Evolutionary conservation across 768 basidiomycete genomes (phyloP), one percentile per base, ranked within the genome.

Genomic region (Floccularia luteovirens): DNA sequence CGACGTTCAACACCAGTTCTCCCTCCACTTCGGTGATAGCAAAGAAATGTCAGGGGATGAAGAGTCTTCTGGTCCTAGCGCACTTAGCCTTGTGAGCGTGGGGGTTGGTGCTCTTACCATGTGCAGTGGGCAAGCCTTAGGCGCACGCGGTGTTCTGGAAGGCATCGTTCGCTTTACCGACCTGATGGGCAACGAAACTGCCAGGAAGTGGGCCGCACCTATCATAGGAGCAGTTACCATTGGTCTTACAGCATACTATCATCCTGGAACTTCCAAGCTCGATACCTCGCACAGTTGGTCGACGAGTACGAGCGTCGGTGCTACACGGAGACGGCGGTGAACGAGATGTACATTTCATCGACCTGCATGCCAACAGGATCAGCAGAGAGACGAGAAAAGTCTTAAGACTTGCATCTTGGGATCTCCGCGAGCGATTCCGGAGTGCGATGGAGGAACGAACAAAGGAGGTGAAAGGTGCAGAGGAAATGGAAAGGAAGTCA

Each of bases 351-450:
- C 58, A 67, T 22, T 91, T 82, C 52, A 72, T 83, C 22, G 75
- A 80, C 41, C 67, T 63, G 2, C 82, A 97, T 53, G 72, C 76
- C 2, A 70, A 66, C 31, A 70, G 94, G 16, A 72, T 97, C 28
- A 66, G 78, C 38, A 69, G 79, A 25, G 94, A 98, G 72, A 88
- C 90, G 17, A 75, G 94, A 51, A 97, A 97, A 66, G 94, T 99
- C 33, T 64, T 99, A 43, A 71, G 93, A 35, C 59, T 91, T 22
- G 93, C 88, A 14, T 80, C 85, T 16, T 97, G 90, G 90, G 93
- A 97, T 58, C 55, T 93, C 44, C 74, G 74, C 49, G 86, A 89
- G 61, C 74, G 83, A 31, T 94, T 91, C 69, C 71, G 77, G 42
- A 66, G 63, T 2, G 84, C 88, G 13, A 75, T 91, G 69, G 91